Conservation (phyloP, 352 stramenopile genomes). For the Phytophthora macrochlamydospora region DNA sequence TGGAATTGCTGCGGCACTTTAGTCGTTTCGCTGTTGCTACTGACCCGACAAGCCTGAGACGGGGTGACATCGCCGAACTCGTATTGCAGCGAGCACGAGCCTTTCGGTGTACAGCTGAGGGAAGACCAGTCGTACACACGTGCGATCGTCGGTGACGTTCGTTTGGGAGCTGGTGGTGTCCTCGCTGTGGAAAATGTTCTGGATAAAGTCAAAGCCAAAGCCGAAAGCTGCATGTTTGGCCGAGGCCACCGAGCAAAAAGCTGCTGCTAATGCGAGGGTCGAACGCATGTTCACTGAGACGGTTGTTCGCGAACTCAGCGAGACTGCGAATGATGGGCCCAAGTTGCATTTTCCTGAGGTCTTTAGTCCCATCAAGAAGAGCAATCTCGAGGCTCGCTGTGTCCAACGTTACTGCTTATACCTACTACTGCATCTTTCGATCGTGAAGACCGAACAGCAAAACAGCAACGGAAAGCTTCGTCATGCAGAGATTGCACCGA, state of each 20-base stretch:
- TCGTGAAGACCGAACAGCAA: no score
- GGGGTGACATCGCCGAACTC: slow-evolving; percentile 32
- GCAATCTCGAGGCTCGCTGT: no score
- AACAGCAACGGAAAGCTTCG: no score
- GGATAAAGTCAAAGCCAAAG: background rate
- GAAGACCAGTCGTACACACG: slow-evolving; percentile 22
- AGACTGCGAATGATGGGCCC: no score
- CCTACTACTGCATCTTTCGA: no score
- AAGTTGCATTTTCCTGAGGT: no score
- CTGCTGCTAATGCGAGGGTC: no score
- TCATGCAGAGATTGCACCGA: no score
- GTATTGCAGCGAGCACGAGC: slow-evolving; percentile 29
- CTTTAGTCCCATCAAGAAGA: no score
- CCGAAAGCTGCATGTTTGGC: background rate
- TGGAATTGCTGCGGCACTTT: slow-evolving; percentile 51
- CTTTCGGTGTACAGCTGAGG: slow-evolving; percentile 18
- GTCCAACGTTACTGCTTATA: no score
- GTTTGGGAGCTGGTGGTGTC: background rate
- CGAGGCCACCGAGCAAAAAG: background rate
- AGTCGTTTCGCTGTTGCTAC: slow-evolving; percentile 12
- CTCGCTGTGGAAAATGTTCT: background rate
- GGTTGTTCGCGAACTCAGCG: no score
- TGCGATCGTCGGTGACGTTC: slow-evolving; percentile 17
- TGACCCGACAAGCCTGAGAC: slow-evolving; percentile 37
- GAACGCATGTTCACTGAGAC: no score